Conservation (phyloP, 306 rosid genomes). For the Casuarina equisetifolia region DNA sequence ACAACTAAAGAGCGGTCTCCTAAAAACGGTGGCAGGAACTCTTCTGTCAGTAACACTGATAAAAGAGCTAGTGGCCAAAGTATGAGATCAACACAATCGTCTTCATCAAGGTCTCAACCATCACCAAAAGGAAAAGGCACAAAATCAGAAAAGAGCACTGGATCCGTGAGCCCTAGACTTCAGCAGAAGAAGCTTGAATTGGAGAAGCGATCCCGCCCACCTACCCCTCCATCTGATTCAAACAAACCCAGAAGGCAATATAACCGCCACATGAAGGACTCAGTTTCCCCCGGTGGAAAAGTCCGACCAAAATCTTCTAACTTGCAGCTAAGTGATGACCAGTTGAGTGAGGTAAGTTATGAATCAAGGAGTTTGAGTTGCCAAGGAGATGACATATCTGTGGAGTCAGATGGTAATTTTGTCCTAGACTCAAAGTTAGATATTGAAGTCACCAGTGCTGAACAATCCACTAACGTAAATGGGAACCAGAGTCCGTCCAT, state of each 20-base stretch:
- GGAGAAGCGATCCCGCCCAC: slow-evolving; percentile 70
- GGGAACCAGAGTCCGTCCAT: slow-evolving; percentile 45
- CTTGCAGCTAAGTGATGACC: slow-evolving; percentile 54
- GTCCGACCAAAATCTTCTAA: slow-evolving; percentile 45
- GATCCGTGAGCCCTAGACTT: slow-evolving; percentile 79
- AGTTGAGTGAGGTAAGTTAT: slow-evolving; percentile 62
- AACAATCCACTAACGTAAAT: slow-evolving; percentile 39
- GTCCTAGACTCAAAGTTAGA: slow-evolving; percentile 41
- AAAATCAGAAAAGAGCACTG: slow-evolving; percentile 53
- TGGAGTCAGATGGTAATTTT: slow-evolving; percentile 40
- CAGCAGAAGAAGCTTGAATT: slow-evolving; percentile 71
- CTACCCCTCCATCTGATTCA: slow-evolving; percentile 57
- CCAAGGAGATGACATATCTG: slow-evolving; percentile 59
- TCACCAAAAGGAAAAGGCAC: slow-evolving; percentile 39
- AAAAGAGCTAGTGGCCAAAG: slow-evolving; percentile 48
- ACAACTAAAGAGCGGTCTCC: slow-evolving; percentile 47
- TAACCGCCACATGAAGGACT: slow-evolving; percentile 46
- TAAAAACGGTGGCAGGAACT: slow-evolving; percentile 39
- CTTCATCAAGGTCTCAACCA: slow-evolving; percentile 52
- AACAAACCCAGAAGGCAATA: slow-evolving; percentile 59
- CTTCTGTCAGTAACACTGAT: slow-evolving; percentile 47
- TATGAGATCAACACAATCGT: slow-evolving; percentile 35
- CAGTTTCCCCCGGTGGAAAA: slow-evolving; percentile 55
- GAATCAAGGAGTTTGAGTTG: slow-evolving; percentile 56
- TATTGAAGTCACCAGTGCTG: slow-evolving; percentile 53